Evolutionary conservation across 1,284 basidiomycete species (phyloP).

Genomic region (Cutaneotrichosporon spelunceum): DNA sequence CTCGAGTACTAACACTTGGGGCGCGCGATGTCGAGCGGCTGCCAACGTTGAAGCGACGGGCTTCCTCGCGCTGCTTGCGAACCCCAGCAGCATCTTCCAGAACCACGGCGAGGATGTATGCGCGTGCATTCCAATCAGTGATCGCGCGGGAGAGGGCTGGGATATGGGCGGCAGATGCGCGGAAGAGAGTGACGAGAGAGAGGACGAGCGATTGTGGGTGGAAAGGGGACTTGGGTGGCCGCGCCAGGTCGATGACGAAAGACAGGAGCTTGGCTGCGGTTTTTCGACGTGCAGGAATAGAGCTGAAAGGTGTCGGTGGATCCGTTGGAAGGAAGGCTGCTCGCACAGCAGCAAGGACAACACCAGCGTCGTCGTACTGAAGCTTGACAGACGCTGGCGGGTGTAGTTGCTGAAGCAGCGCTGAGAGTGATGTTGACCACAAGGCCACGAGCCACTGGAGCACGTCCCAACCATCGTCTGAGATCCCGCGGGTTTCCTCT

Average conservation of each 20-base stretch:
- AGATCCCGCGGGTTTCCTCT: not conserved
- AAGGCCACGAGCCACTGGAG: constrained; percentile 33
- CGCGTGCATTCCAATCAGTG: not conserved
- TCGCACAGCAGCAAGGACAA: constrained; percentile 23
- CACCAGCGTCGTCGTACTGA: constrained; percentile 25
- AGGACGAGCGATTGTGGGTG: constrained; percentile 26
- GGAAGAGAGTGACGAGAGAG: constrained; percentile 25
- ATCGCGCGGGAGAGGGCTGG: constrained; percentile 4
- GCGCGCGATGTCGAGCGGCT: not conserved
- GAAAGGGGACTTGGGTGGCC: constrained; percentile 18
- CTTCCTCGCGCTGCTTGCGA: constrained; percentile 6
- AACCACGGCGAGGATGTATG: constrained; percentile 25
- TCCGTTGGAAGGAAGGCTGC: constrained; percentile 3
- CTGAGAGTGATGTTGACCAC: constrained; percentile 26
- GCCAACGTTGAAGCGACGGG: not conserved
- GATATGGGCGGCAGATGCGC: constrained; percentile 15
- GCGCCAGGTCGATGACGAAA: constrained; percentile 25
- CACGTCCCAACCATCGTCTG: constrained; percentile 30
- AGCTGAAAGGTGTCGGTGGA: not conserved
- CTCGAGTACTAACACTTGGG: not conserved
- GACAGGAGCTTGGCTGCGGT: constrained; percentile 16
- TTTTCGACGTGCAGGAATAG: constrained; percentile 3
- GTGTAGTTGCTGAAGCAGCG: constrained; percentile 33
- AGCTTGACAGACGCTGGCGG: constrained; percentile 20
- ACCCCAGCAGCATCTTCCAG: constrained; percentile 36